Evolutionary conservation across 768 basidiomycete genomes (phyloP).

Genomic region (Naematelia aurantialba): DNA sequence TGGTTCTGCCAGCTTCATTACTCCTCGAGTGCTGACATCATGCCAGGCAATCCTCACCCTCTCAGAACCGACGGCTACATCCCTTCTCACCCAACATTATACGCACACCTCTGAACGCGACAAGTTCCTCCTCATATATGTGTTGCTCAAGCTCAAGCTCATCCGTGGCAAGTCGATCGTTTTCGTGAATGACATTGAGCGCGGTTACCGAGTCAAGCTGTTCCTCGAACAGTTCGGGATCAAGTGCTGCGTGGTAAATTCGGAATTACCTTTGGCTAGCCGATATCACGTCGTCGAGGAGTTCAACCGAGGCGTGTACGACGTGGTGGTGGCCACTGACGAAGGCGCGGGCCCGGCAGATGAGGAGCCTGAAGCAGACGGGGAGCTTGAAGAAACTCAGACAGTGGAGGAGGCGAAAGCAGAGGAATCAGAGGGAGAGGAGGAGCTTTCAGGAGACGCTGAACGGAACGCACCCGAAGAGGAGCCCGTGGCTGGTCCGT

Average conservation of each 20-base stretch:
- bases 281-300: slow-evolving; percentile 98
- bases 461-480: slow-evolving; percentile 5
- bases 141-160: slow-evolving; percentile 91
- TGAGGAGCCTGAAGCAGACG: slow-evolving; percentile 48
- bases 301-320: slow-evolving; percentile 97
- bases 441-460: slow-evolving; percentile 37
- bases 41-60: slow-evolving; percentile 74
- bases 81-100: slow-evolving; percentile 77
- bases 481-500: slow-evolving; percentile 35
- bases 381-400: slow-evolving; percentile 18
- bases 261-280: slow-evolving; percentile 91
- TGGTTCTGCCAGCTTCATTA: slow-evolving; percentile 41
- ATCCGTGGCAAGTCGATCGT: slow-evolving; percentile 93
- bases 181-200: slow-evolving; percentile 93
- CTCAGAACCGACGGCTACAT: slow-evolving; percentile 78
- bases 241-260: slow-evolving; percentile 91
- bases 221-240: slow-evolving; percentile 97
- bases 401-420: slow-evolving; percentile 10
- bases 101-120: slow-evolving; percentile 83
- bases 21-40: slow-evolving; percentile 1
- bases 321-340: slow-evolving; percentile 97
- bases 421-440: slow-evolving; percentile 50
- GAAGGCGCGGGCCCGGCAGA: slow-evolving; percentile 63
- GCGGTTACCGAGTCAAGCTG: slow-evolving; percentile 91
- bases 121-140: slow-evolving; percentile 94